A percentile compares a stretch with the other conserved stretches of the same genome.
Evolutionary conservation across 2,329 filamentous ascomycete genomes (phyloP).

Genomic region (Epichloe aotearoae): DNA sequence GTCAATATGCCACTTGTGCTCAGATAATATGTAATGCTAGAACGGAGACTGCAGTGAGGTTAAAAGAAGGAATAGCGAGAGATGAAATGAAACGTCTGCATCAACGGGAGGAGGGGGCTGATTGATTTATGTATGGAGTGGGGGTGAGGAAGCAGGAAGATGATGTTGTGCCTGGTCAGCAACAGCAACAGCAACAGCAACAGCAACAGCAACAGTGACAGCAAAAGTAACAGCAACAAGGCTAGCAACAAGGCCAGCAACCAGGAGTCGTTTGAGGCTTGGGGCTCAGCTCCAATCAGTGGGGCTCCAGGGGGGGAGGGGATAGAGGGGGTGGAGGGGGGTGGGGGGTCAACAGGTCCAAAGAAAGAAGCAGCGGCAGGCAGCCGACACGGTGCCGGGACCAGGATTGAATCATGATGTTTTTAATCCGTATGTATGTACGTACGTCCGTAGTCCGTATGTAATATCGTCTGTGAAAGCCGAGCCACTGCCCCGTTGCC

Average conservation of each 20-base stretch:
- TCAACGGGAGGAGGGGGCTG: slow-evolving; percentile 4
- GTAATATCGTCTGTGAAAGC: no score
- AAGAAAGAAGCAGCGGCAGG: slow-evolving; percentile 5
- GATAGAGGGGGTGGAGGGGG: neutral
- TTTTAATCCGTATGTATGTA: no score
- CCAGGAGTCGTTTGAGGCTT: slow-evolving; percentile 9
- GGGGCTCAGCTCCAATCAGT: slow-evolving; percentile 10
- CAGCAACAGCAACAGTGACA: neutral
- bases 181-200: neutral
- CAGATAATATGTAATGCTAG: slow-evolving; percentile 1
- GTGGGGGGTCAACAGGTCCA: no score
- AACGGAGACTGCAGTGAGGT: neutral
- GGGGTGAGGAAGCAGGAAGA: slow-evolving; percentile 9
- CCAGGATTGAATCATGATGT: no score
- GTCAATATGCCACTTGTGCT: slow-evolving; percentile 8
- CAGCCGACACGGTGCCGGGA: neutral
- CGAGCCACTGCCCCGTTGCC: no score
- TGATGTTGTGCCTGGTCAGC: slow-evolving; percentile 1
- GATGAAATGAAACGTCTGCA: slow-evolving; percentile 1
- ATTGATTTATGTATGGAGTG: slow-evolving; percentile 5
- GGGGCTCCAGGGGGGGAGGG: slow-evolving; percentile 2
- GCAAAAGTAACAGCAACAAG: neutral
- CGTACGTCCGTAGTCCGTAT: no score
- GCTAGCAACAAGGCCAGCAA: neutral
- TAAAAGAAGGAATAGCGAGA: slow-evolving; percentile 3